Conservation (phyloP, 192 early-diverging fungal species). For the Podila horticola region DNA sequence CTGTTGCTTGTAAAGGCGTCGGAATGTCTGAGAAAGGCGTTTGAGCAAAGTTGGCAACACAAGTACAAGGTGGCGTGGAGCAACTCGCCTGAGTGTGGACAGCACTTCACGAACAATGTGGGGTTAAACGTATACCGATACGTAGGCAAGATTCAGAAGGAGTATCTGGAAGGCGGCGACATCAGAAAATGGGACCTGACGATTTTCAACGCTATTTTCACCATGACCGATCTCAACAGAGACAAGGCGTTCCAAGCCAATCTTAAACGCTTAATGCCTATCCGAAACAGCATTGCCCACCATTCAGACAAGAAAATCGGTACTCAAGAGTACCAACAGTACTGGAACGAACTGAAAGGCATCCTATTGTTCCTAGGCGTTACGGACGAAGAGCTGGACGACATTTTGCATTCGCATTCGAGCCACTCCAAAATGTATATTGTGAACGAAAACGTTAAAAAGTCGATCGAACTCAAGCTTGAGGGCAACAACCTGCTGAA, state of each 20-base stretch:
- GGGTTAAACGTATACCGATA: slow-evolving; percentile 28
- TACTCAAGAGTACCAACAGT: slow-evolving; percentile 36
- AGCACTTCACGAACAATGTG: slow-evolving; percentile 29
- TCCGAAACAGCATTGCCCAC: slow-evolving; percentile 39
- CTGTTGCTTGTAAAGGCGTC: slow-evolving; percentile 40
- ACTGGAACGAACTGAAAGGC: slow-evolving; percentile 36
- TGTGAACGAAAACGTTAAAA: slow-evolving; percentile 35
- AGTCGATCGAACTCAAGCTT: slow-evolving; percentile 33
- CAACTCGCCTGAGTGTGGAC: slow-evolving; percentile 37
- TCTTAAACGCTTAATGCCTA: slow-evolving; percentile 39
- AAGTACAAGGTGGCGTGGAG: slow-evolving; percentile 34
- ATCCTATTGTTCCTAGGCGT: slow-evolving; percentile 37
- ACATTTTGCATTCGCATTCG: slow-evolving; percentile 42
- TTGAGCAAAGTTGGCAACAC: slow-evolving; percentile 38
- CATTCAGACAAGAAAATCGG: slow-evolving; percentile 40
- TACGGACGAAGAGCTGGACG: slow-evolving; percentile 40
- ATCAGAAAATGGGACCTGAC: slow-evolving; percentile 37
- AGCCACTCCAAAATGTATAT: slow-evolving; percentile 42
- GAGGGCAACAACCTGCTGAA: slow-evolving; percentile 34
- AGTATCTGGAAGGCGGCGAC: slow-evolving; percentile 34
- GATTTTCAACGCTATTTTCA: slow-evolving; percentile 35
- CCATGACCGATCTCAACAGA: slow-evolving; percentile 39
- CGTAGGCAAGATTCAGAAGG: slow-evolving; percentile 37
- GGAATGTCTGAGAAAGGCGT: slow-evolving; percentile 36
- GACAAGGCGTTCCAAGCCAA: slow-evolving; percentile 38